A percentile compares a stretch with the other conserved stretches of the same genome.
phyloP scores from a whole-genome alignment of 2,329 filamentous ascomycete species.

The Pseudonectria foliicola region DNA sequence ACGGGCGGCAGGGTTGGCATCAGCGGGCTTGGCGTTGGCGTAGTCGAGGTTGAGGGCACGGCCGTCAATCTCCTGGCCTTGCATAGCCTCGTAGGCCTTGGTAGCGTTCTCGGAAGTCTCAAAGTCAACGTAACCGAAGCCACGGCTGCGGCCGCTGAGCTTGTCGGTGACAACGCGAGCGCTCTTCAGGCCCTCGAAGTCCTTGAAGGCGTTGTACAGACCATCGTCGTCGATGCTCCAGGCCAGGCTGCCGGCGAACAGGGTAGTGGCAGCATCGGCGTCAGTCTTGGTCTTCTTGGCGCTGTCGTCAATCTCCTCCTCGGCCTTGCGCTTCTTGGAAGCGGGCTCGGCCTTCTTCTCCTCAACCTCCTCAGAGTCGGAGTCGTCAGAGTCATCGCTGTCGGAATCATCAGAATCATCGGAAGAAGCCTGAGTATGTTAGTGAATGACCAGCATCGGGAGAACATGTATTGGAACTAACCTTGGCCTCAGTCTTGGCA shows the following conservation, averaged over 20 bases:
- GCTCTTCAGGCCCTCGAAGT: conserved; percentile 63
- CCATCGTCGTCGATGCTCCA: conserved; percentile 85
- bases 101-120: conserved; percentile 57
- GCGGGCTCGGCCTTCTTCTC: conserved; percentile 32
- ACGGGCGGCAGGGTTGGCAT: conserved; percentile 45
- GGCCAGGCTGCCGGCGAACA: conserved; percentile 85
- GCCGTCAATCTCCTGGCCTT: conserved; percentile 65
- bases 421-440: not conserved
- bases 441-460: no score
- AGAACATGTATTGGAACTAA: no score
- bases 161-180: conserved; percentile 81
- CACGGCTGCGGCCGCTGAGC: conserved; percentile 74
- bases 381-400: conserved; percentile 26
- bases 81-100: conserved; percentile 68
- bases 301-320: conserved; percentile 41
- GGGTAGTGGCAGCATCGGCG: conserved; percentile 42
- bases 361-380: conserved; percentile 24
- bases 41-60: conserved; percentile 74
- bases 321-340: conserved; percentile 42
- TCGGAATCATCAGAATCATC: conserved; percentile 27
- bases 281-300: conserved; percentile 65
- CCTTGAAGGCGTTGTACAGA: conserved; percentile 74
- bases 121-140: conserved; percentile 92
- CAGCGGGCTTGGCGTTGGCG: conserved; percentile 57
- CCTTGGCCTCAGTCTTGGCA: no score